phyloP scores from a whole-genome alignment of 2,329 filamentous ascomycete genomes.

The Diplocarpon mali region DNA sequence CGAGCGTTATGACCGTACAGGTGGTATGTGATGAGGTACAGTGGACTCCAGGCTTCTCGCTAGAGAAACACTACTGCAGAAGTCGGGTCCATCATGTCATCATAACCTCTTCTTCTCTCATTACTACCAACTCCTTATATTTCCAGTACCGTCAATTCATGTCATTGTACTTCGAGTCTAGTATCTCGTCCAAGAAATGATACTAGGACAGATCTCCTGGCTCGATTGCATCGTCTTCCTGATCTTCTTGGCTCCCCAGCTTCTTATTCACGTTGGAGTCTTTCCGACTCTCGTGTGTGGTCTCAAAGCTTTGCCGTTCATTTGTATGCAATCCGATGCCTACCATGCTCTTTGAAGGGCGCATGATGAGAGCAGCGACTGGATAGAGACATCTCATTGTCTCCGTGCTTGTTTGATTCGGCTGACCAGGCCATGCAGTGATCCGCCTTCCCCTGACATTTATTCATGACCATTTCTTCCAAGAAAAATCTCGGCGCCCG shows the following conservation, averaged over 20 bases:
- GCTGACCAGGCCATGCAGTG: conserved; percentile 31
- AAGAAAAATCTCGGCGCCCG: conserved; percentile 34
- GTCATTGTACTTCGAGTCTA: background rate
- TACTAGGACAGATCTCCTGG: conserved; percentile 62
- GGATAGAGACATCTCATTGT: background rate
- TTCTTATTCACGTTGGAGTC: conserved; percentile 57
- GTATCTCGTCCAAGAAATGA: conserved; percentile 43
- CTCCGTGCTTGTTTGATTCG: conserved; percentile 7
- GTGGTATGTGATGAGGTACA: too few species aligned
- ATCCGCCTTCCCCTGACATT: conserved; percentile 48
- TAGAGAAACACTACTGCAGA: too few species aligned
- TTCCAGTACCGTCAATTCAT: background rate
- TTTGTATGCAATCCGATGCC: conserved; percentile 39
- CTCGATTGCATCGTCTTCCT: conserved; percentile 67
- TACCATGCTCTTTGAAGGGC: background rate
- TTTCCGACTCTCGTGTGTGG: conserved; percentile 46
- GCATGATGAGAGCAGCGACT: background rate
- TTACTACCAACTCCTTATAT: background rate
- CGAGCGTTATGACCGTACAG: too few species aligned
- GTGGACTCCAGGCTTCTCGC: too few species aligned
- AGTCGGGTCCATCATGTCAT: background rate
- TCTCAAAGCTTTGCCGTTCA: conserved; percentile 55
- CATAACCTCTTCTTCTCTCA: background rate
- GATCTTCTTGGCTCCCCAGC: conserved; percentile 57
- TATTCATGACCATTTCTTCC: conserved; percentile 45